Base-by-base conservation (phyloP, 148 eudicot genomes). In the Talinum fruticosum region DNA sequence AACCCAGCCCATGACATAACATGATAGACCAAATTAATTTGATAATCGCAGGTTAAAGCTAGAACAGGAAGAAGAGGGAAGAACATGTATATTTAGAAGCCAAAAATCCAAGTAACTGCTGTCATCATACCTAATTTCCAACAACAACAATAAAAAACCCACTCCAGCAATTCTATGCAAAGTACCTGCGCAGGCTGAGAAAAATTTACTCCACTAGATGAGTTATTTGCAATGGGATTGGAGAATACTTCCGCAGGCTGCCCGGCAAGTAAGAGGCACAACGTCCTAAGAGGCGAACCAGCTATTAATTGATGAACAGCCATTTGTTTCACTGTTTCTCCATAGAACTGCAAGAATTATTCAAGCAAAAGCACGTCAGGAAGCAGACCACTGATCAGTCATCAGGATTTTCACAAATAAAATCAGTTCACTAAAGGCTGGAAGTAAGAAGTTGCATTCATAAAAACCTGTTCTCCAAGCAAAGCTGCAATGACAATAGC, bases 401-500 rank as follows among this genome's bases (percentile, higher is more conserved):
- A 28, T 16, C 41, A 38, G 36, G 54, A 15, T 28, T 21, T 23
- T 23, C n/a, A 3, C n/a, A 32, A 30, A 33, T 5, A 16, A 10
- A 65, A 70, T 38, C 24, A 71, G 44, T 45, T 67, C 49, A 51
- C 28, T 67, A 32, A 30, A 62, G 26, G 57, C 38, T 45, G 14
- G 49, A 45, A 62, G n/a, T 13, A 47, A 72, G n/a, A 62, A 53
- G 15, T 18, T 73, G 35, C 38, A 64, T 38, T 6, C 19, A 30
- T 68, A 57, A 76, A 18, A 75, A 92, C 98, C 94, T 90, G 91
- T 67, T 94, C 89, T 35, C 98, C 97, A 71, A 94, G 92, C 80
- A 91, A 92, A 54, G 90, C 87, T 61, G 98, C 98, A 87, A 92
- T 90, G 32, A 90, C 88, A 81, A 94, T 88, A 64, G 98, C 98